Evolutionary conservation across 257 asterid species (phyloP).

Genomic region (Solanum verrucosum): DNA sequence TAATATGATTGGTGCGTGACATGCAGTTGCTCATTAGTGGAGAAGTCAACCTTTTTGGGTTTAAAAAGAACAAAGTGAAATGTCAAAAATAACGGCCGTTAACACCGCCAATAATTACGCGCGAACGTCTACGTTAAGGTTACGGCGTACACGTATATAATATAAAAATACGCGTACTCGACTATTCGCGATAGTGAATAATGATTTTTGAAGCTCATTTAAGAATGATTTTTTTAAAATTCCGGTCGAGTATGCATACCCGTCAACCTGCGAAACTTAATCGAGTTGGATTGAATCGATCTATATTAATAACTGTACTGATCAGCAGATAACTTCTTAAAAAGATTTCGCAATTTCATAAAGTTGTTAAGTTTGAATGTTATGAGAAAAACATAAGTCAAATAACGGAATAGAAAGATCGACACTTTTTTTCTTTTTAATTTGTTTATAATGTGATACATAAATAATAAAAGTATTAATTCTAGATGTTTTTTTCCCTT

Average conservation of each 20-base stretch:
- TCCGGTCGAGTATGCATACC: too few species aligned
- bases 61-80: neutral
- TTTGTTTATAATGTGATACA: neutral
- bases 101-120: neutral
- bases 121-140: neutral
- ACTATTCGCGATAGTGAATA: neutral
- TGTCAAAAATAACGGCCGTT: slow-evolving; percentile 2
- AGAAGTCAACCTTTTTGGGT: neutral
- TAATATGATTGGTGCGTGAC: neutral
- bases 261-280: too few species aligned
- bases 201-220: neutral
- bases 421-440: neutral
- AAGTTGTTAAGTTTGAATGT: neutral
- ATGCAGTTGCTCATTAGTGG: accelerated
- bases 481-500: neutral
- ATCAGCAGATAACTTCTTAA: neutral
- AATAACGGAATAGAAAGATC: neutral
- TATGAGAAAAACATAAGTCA: neutral
- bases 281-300: too few species aligned
- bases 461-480: neutral
- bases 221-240: too few species aligned
- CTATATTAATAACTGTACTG: too few species aligned
- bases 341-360: neutral
- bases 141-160: neutral
- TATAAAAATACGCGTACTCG: neutral